Evolutionary conservation across 2,329 filamentous ascomycete species (phyloP).

Genomic region (Nannizziopsis arthrosporioides): DNA sequence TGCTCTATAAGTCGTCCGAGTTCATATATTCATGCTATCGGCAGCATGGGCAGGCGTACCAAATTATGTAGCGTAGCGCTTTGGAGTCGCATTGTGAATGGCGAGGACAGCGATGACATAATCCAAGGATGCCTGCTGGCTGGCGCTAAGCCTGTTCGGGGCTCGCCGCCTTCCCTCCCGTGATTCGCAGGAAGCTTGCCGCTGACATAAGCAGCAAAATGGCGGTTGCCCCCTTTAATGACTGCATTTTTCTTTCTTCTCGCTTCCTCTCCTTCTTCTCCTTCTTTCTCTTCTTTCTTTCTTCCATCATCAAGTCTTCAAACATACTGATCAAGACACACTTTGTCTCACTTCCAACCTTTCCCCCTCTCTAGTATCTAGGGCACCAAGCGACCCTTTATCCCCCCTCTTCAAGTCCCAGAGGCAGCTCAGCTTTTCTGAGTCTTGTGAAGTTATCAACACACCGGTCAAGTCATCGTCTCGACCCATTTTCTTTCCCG

Average conservation of each 20-base stretch:
- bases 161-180: background rate
- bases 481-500: constrained; percentile 25
- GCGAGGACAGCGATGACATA: too few species aligned
- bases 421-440: constrained; percentile 44
- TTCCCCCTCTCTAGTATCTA: constrained; percentile 45
- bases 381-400: constrained; percentile 81
- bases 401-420: constrained; percentile 50
- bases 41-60: too few species aligned
- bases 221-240: constrained; percentile 7
- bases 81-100: too few species aligned
- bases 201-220: too few species aligned
- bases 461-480: constrained; percentile 27
- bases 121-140: too few species aligned
- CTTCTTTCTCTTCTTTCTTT: constrained; percentile 16
- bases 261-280: constrained; percentile 15
- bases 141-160: too few species aligned
- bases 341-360: constrained; percentile 15
- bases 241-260: constrained; percentile 11
- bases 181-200: too few species aligned
- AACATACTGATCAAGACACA: constrained; percentile 15
- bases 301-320: constrained; percentile 13
- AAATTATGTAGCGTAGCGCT: too few species aligned
- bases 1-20: too few species aligned
- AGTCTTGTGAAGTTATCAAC: constrained; percentile 44
- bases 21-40: too few species aligned